Percentiles rank a stretch among this genome's conserved stretches.
Conservation (phyloP, 2,329 filamentous ascomycete species). For the Acarospora socialis region DNA sequence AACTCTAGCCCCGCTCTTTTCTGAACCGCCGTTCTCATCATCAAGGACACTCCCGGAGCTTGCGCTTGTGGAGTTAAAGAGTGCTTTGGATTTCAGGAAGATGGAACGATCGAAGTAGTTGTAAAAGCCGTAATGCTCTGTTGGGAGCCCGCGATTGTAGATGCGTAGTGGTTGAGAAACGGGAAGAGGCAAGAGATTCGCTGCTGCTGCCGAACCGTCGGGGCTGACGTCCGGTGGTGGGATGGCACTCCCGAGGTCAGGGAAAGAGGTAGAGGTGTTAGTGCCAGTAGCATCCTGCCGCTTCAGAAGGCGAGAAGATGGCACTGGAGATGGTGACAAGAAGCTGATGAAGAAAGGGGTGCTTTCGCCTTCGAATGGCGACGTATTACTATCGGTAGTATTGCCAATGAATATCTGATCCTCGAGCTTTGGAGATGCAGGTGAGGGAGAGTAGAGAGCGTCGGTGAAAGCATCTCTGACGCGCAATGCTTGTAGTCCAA, state of each 20-base stretch:
- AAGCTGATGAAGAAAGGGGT: constrained; percentile 83
- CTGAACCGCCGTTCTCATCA: constrained; percentile 37
- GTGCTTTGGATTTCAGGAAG: constrained; percentile 51
- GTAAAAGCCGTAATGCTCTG: constrained; percentile 91
- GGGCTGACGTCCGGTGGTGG: constrained; percentile 47
- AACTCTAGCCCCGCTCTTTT: constrained; percentile 30
- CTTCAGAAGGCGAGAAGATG: constrained; percentile 22
- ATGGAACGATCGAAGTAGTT: constrained; percentile 80
- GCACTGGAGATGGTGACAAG: constrained; percentile 29
- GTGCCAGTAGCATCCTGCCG: constrained; percentile 18
- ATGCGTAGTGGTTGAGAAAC: constrained; percentile 63
- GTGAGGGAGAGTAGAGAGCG: constrained; percentile 29
- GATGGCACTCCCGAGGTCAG: constrained; percentile 40
- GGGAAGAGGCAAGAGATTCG: constrained; percentile 56
- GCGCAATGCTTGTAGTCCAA: constrained; percentile 18
- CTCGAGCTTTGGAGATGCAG: constrained; percentile 36
- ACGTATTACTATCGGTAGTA: constrained; percentile 61
- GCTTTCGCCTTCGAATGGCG: constrained; percentile 63
- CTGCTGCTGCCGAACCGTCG: constrained; percentile 59
- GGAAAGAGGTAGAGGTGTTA: constrained; percentile 18
- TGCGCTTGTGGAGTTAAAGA: constrained; percentile 31
- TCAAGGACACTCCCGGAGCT: constrained; percentile 26
- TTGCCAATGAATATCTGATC: constrained; percentile 76
- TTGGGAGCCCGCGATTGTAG: constrained; percentile 64
- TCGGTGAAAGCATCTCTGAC: constrained; percentile 22